Base-by-base conservation (phyloP, 1,284 basidiomycete genomes). In the Leccinum subrobustum region DNA sequence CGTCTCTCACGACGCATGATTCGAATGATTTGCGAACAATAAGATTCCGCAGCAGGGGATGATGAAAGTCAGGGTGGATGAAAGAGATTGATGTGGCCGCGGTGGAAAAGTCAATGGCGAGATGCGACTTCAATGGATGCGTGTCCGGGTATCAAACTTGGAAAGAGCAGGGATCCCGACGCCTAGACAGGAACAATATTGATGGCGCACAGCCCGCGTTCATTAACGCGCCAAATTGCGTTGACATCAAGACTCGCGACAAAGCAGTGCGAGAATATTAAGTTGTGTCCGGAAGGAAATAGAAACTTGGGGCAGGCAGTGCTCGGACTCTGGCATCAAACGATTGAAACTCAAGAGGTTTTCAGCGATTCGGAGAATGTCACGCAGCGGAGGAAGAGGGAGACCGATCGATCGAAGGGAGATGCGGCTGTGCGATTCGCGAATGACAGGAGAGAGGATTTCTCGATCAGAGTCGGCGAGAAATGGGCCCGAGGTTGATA, bases 131-230 rank as follows among this genome's bases (percentile, higher is more conserved):
- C n/a, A 52, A 20, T 12, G 2, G 44, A 50, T 20, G 52, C 12
- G 6, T 23, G 63, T 31, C 47, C 57, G 62, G 37, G 48, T 20
- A 50, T 64, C 62, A 56, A 52, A 18, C 42, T 3, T 44, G 8
- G 48, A 18, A 23, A 25, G 14, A 12, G 4, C 7, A 27, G 52
- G 31, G 6, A 18, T 53, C 33, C 33, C 33, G 52, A 35, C 52
- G 51, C 11, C 51, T 52, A 33, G 31, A 39, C 25, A 31, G 33
- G 25, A 50, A 18, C 16, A 54, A 11, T 31, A 31, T 31, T 53
- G 53, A 63, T 44, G 39, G 23, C 9, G 9, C 65, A 67, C 65
- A 63, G 64, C 64, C 65, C 35, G 20, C 7, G 4, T 65, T 63
- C 27, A 68, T 65, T 63, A 65, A 67, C 18, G 51, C 37, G 53